Base-by-base conservation (phyloP, 192 early-diverging fungal genomes). In the Gamsiella multidivaricata region DNA sequence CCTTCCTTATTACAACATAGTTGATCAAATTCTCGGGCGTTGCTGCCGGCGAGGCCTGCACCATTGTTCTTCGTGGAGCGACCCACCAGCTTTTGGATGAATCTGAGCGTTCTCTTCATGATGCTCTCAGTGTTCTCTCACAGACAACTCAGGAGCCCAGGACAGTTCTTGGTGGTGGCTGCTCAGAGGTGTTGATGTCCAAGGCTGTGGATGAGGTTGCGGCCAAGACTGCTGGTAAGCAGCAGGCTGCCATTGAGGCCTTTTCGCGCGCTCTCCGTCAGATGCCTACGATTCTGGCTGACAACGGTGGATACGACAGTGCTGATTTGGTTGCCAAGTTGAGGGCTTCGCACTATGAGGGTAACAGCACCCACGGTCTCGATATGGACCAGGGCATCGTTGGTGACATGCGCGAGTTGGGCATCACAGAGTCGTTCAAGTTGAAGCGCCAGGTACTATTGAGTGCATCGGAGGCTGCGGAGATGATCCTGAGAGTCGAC, bases 401-500 rank as follows among this genome's bases (percentile, higher is more conserved):
- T 29, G 90, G 88, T 6, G 92, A 97, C 80, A 91, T 98, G 76
- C 78, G 87, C 41, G 89, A 86, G 51, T 85, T 95, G 62, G 95
- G 95, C 20, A 94, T 99, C 79, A 97, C 95, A 36, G 97, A 99
- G 82, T 94, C 93, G 23, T 98, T 90, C 89, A 99, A 97, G 85
- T 87, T 98, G 52, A 99, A 99, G 88, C 88, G 91, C 52, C 92
- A 94, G 81, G 96, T 98, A 28, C 84, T 99, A 33, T 83, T 97
- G 61, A 93, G 91, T 78, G 96, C 97, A 14, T 89, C 94, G 9
- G 97, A 99, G 83, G 97, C 96, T 1, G 93, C 95, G 12, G 96
- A 98, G 80, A 94, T 96, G 93, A 97, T 99, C 80, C 85, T 99
- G 58, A 90, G 97, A 55, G 96, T 99, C 12, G 96, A 99, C 79